Conservation (phyloP, 441 rosid genomes). For the Euphorbia schlechtendalii region DNA sequence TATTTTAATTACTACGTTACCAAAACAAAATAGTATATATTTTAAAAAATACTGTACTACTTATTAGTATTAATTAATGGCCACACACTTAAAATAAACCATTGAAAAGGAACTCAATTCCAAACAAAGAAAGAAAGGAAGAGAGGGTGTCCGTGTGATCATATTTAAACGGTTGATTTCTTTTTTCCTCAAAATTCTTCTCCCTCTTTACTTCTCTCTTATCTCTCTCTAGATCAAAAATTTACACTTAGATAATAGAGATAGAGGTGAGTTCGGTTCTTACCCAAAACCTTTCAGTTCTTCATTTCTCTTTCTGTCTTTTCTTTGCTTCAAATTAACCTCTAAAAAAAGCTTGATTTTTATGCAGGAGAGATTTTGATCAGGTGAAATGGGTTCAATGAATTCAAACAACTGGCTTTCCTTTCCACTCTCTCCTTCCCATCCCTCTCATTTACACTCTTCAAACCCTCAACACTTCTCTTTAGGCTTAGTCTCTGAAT, state of each 20-base stretch:
- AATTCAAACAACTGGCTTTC: constrained; percentile 99
- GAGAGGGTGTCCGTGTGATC: neutral
- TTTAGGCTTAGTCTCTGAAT: constrained; percentile 67
- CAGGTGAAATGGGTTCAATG: constrained; percentile 37
- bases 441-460: constrained; percentile 62
- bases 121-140: no score
- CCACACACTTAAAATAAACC: no score
- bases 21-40: no score
- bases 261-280: constrained; percentile 12
- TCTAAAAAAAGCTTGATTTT: neutral
- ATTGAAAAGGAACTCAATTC: no score
- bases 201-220: neutral
- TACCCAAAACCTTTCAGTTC: constrained; percentile 1
- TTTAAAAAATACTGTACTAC: no score
- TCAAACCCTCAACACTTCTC: constrained; percentile 71
- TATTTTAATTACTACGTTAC: no score
- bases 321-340: neutral
- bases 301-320: no score
- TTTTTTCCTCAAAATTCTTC: constrained; percentile 24
- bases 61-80: no score
- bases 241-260: neutral
- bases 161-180: constrained; percentile 13
- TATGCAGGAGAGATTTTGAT: constrained; percentile 20
- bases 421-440: constrained; percentile 81
- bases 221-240: constrained; percentile 11